Evolutionary conservation across 305 asterid species (phyloP).

Genomic region (Petunia hybrid): DNA sequence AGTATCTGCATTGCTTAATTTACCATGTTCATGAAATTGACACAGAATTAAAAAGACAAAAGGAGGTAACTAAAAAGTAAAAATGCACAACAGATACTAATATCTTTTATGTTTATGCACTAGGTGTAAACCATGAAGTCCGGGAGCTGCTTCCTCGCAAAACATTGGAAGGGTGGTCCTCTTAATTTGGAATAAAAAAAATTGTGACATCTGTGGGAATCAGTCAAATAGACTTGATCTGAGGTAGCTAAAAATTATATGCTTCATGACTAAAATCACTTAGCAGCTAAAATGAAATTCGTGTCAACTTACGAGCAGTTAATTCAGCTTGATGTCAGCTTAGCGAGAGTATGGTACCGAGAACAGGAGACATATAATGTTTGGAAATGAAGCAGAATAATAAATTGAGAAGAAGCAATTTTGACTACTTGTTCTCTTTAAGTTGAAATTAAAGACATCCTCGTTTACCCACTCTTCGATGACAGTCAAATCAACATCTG

Average conservation of each 20-base stretch:
- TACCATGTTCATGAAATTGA: not conserved
- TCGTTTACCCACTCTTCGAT: not conserved
- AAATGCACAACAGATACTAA: not conserved
- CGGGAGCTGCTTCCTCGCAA: not conserved
- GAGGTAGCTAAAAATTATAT: not conserved
- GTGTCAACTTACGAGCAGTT: not conserved
- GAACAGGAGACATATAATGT: not conserved
- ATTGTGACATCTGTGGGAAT: not conserved
- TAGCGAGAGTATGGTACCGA: not conserved
- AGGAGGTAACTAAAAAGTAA: not conserved
- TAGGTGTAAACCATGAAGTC: not conserved
- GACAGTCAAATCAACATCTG: not conserved
- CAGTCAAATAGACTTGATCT: not conserved
- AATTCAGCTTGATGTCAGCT: not conserved
- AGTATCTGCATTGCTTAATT: not conserved
- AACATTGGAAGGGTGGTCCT: not conserved
- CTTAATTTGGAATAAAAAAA: not conserved
- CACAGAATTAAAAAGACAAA: not conserved
- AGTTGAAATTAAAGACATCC: not conserved
- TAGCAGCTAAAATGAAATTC: conserved; percentile 10
- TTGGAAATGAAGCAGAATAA: not conserved
- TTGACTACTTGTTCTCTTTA: not conserved
- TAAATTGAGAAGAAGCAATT: not conserved
- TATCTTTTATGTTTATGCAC: not conserved
- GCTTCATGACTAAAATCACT: conserved; percentile 3